Base-by-base conservation (phyloP, 1,284 basidiomycete species). In the Cystobasidium pallidum region DNA sequence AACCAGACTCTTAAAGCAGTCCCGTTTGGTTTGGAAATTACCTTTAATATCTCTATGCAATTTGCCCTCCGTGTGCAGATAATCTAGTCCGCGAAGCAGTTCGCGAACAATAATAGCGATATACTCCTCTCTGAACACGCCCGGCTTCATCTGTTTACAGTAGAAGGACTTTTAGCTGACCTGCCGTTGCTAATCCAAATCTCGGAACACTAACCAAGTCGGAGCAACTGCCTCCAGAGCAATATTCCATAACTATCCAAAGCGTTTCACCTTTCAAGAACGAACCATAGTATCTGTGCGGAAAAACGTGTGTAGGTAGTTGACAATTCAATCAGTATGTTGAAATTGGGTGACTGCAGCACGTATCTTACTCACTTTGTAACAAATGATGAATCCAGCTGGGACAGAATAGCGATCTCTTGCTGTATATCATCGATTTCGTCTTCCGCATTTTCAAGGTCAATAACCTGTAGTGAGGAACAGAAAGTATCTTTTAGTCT, bases 381-480 rank as follows among this genome's bases (percentile, higher is more conserved):
- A 73, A 99, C 94, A 83, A 91, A 90, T 45, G 91, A 88, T 58
- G 93, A 96, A 82, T 98, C 95, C 75, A 99, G 83, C 81, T 98
- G 95, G n/a, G 92, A 94, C 24, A 99, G 87, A 75, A 98, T 98
- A 81, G 95, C 91, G 75, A 99, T 99, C 82, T 99, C 96, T 81
- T 96, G 93, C 79, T 99, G 95, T 73, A 99, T 98, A 82, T 99
- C 95, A 81, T 97, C 94, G 81, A 99, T 97, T 84, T 99, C 96
- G 80, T 99, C 96, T 81, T 98, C 95, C 64, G 95, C 94, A 79
- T 91, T 93, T 82, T 99, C 95, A 43, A 99, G 87, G 84, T 99
- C 94, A 81, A 99, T 98, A 77, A 98, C 94, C 87, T 98, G 97
- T 15, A 52, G 3, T 26, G 4, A 32, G 4, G 28, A 34, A 32